These are phyloP conservation scores for Beauveria caledonica DNA, from an alignment of 2,329 filamentous ascomycete species.

Conservation along the genomic window DNA sequence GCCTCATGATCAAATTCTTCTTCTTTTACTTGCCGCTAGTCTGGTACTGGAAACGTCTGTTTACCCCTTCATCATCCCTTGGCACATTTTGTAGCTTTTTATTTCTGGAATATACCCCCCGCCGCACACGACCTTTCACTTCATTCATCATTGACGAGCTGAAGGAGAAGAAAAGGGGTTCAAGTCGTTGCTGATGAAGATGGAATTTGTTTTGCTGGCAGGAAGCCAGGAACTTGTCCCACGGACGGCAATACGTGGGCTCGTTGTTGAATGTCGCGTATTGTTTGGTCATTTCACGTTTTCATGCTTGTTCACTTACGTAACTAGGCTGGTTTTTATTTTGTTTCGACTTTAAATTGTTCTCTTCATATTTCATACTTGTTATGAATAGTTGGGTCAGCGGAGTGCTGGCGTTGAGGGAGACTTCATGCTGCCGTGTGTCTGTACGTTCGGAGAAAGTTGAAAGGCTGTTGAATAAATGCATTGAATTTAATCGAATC, in stretches of 20 bases:
- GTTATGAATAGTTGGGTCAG: background rate
- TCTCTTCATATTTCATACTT: background rate
- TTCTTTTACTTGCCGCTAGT: background rate
- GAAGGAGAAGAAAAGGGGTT: background rate
- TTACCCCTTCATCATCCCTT: background rate
- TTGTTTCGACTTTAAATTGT: background rate
- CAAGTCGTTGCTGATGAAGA: background rate
- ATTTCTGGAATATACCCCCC: slow-evolving; percentile 10
- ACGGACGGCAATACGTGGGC: too few species aligned
- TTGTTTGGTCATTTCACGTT: background rate
- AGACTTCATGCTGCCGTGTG: background rate
- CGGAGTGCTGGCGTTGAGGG: background rate
- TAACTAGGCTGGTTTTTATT: background rate
- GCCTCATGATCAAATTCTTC: background rate
- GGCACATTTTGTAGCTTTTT: background rate
- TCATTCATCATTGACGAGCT: background rate
- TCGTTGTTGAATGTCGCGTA: background rate
- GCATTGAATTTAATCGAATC: too few species aligned
- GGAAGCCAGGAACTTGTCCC: too few species aligned
- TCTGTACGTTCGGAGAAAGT: too few species aligned
- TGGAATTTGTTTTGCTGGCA: too few species aligned
- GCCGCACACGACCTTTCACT: background rate
- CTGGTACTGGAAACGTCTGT: slow-evolving; percentile 2
- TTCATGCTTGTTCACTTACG: background rate
- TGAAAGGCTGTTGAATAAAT: too few species aligned